A percentile compares a stretch with the other conserved stretches of the same genome.
These are phyloP conservation scores for Ogataea parapolymorpha DNA, from an alignment of 805 yeast genomes.

Conservation along the genomic window DNA sequence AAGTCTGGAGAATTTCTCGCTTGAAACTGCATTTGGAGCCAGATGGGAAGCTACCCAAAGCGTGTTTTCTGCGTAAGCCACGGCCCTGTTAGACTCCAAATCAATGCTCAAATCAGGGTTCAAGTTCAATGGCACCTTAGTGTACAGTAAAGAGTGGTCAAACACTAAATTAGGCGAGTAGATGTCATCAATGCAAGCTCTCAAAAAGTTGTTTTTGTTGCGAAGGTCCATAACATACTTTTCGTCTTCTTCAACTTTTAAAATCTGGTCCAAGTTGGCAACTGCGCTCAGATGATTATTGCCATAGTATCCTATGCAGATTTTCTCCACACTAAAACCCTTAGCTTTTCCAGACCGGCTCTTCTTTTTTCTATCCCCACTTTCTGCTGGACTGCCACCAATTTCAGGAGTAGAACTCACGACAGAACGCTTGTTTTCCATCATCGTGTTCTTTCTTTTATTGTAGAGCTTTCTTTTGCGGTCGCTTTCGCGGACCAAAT, in stretches of 20 bases:
- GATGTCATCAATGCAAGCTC: constrained; percentile 25
- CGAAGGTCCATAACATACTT: constrained; percentile 22
- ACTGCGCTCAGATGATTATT: constrained; percentile 14
- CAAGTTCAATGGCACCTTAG: constrained; percentile 24
- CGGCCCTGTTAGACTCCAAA: constrained; percentile 27
- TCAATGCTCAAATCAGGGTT: constrained; percentile 18
- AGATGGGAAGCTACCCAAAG: constrained; percentile 22
- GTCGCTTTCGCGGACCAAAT: constrained; percentile 24
- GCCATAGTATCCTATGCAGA: constrained; percentile 17
- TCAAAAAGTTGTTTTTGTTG: constrained; percentile 15
- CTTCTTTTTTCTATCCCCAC: constrained; percentile 1
- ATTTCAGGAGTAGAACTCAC: constrained; percentile 9
- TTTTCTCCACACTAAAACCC: constrained; percentile 14
- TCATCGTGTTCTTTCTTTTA: constrained; percentile 19
- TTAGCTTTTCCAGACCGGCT: constrained; percentile 4
- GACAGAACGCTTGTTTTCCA: constrained; percentile 9
- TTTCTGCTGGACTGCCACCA: constrained; percentile 11
- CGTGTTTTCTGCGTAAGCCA: constrained; percentile 26
- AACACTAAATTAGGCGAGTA: constrained; percentile 13
- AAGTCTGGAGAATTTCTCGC: constrained; percentile 26
- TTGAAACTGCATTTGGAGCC: constrained; percentile 7
- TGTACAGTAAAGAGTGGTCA: constrained; percentile 27
- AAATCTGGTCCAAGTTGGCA: constrained; percentile 22
- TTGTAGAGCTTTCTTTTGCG: constrained; percentile 28
- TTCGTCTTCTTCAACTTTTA: constrained; percentile 25